Evolutionary conservation across 306 rosid species (phyloP).

Genomic region (Herpetospermum pedunculosum): DNA sequence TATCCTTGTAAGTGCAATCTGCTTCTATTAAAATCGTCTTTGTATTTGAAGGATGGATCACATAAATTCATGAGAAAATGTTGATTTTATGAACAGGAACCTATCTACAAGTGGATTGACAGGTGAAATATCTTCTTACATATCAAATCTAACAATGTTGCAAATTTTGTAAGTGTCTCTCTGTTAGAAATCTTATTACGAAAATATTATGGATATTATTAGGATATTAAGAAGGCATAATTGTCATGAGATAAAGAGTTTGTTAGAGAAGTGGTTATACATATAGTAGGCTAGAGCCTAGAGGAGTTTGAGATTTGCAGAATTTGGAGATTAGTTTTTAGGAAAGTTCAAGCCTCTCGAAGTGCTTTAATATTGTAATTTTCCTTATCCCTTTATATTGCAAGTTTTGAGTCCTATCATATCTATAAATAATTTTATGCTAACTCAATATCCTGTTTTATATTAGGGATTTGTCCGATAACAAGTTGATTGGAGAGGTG

Average conservation of each 20-base stretch:
- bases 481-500: constrained; percentile 24
- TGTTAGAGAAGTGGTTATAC: not conserved
- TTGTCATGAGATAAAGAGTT: not conserved
- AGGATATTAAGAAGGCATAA: not conserved
- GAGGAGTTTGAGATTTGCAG: not conserved
- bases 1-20: constrained; percentile 21
- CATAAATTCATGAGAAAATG: not conserved
- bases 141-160: constrained; percentile 29
- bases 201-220: not conserved
- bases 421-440: not conserved
- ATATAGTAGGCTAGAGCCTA: not conserved
- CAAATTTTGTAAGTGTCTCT: constrained; percentile 28
- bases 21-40: not conserved
- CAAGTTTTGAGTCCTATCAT: not conserved
- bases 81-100: constrained; percentile 22
- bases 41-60: not conserved
- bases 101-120: constrained; percentile 31
- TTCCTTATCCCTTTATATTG: not conserved
- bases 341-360: not conserved
- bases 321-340: not conserved
- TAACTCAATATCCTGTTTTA: not conserved
- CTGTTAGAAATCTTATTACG: not conserved
- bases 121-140: constrained; percentile 21
- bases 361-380: not conserved
- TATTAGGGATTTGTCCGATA: constrained; percentile 34